Conservation (phyloP, 139 green algal genomes). For the Monoraphidium neglectum region DNA sequence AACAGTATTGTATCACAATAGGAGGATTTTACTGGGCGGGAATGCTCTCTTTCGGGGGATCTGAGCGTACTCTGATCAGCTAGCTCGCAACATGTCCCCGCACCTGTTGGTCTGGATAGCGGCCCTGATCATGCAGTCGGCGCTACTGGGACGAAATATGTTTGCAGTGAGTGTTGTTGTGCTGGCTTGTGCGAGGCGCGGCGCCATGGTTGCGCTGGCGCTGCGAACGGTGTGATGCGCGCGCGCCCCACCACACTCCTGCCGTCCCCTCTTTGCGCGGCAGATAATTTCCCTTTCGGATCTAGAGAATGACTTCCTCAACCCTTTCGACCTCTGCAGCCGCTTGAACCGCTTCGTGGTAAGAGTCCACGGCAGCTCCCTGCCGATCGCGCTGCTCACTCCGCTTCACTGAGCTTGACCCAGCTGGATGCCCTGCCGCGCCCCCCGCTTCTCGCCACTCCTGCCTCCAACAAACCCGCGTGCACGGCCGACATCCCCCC, state of each 20-base stretch:
- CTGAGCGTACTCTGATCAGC: no score
- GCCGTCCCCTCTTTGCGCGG: no score
- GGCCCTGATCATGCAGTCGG: slow-evolving; percentile 55
- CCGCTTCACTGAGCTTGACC: not conserved
- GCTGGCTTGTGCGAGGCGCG: not conserved
- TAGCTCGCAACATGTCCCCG: slow-evolving; percentile 32
- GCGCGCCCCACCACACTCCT: no score
- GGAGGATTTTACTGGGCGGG: no score
- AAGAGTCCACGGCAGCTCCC: not conserved
- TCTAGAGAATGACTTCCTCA: slow-evolving; percentile 87
- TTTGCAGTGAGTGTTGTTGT: slow-evolving; percentile 46
- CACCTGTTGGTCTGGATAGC: slow-evolving; percentile 53
- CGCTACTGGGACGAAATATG: slow-evolving; percentile 67
- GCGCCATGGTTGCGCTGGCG: not conserved
- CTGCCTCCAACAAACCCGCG: not conserved
- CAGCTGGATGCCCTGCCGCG: no score
- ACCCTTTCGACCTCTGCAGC: slow-evolving; percentile 77
- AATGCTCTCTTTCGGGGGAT: no score
- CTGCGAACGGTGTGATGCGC: no score
- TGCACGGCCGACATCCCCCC: not conserved
- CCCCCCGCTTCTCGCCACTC: not conserved
- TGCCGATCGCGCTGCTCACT: not conserved
- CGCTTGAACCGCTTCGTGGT: slow-evolving; percentile 77
- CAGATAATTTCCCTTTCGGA: slow-evolving; percentile 83
- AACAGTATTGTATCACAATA: no score